Evolutionary conservation across 768 basidiomycete species (phyloP).

Genomic region (Boletus vinaceobasis): DNA sequence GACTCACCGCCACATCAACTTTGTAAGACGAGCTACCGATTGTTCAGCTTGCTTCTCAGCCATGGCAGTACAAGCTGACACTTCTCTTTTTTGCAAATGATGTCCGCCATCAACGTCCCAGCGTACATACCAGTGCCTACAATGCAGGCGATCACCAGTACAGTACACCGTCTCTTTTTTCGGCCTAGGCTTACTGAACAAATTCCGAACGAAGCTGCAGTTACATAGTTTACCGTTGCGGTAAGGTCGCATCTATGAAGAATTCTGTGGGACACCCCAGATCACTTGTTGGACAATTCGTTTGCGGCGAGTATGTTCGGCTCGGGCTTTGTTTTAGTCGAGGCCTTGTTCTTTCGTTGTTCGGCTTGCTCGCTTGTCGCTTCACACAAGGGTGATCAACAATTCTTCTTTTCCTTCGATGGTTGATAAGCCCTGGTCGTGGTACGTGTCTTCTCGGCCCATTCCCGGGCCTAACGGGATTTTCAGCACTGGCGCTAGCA

Average conservation of each 20-base stretch:
- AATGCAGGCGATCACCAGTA: neutral
- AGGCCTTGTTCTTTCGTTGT: neutral
- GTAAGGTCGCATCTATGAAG: neutral
- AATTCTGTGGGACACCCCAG: neutral
- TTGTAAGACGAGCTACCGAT: neutral
- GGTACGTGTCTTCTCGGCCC: neutral
- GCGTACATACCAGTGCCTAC: neutral
- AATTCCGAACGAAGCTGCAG: neutral
- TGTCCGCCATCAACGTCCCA: neutral
- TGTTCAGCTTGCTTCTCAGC: neutral
- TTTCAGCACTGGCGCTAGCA: neutral
- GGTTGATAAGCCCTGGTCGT: neutral
- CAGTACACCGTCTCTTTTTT: neutral
- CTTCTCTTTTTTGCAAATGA: no score
- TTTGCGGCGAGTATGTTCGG: neutral
- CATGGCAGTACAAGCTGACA: neutral
- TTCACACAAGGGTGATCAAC: no score
- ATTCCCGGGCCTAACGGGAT: neutral
- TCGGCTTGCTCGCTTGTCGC: neutral
- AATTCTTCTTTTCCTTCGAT: neutral
- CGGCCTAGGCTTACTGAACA: neutral
- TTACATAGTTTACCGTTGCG: neutral
- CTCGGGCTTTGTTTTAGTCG: neutral
- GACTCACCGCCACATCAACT: no score
- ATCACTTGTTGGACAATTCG: no score